A percentile compares a stretch with the other conserved stretches of the same genome.
phyloP scores from a whole-genome alignment of 1,284 basidiomycete species.

The Naganishia liquefaciens region DNA sequence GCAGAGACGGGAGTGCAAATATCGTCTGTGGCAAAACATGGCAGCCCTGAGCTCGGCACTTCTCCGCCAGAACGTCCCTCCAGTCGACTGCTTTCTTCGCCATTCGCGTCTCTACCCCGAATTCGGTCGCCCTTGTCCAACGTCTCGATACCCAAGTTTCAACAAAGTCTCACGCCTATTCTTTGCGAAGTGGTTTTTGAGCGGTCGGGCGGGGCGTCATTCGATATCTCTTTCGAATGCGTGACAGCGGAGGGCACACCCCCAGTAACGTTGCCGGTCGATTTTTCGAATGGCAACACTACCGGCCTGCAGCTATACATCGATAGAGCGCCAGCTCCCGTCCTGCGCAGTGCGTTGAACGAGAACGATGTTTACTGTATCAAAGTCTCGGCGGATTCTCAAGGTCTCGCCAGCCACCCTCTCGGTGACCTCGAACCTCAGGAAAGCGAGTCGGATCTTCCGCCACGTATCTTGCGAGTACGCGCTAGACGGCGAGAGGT shows the following conservation, averaged over 20 bases:
- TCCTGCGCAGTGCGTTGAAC: conserved; percentile 17
- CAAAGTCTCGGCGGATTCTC: background rate
- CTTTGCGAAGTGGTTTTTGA: conserved; percentile 18
- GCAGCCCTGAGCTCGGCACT: background rate
- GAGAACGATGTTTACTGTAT: conserved; percentile 23
- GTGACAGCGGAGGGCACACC: background rate
- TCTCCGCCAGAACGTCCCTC: conserved; percentile 1
- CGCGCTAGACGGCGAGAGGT: conserved; percentile 4
- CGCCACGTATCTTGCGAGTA: conserved; percentile 3
- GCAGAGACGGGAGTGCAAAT: background rate
- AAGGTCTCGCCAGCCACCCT: background rate
- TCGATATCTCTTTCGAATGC: conserved; percentile 11
- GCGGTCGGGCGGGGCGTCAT: conserved; percentile 7
- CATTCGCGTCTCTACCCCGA: conserved; percentile 8
- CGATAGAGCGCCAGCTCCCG: conserved; percentile 24
- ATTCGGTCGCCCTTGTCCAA: conserved; percentile 19
- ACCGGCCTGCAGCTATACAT: background rate
- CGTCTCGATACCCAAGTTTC: background rate
- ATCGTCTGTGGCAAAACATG: background rate
- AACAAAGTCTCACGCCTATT: background rate
- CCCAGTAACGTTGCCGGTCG: background rate
- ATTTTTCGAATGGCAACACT: background rate
- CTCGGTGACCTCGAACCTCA: background rate
- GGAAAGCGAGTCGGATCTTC: background rate
- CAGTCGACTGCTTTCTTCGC: background rate